Base-by-base conservation (phyloP, 768 basidiomycete genomes). In the Ramaria sp. region DNA sequence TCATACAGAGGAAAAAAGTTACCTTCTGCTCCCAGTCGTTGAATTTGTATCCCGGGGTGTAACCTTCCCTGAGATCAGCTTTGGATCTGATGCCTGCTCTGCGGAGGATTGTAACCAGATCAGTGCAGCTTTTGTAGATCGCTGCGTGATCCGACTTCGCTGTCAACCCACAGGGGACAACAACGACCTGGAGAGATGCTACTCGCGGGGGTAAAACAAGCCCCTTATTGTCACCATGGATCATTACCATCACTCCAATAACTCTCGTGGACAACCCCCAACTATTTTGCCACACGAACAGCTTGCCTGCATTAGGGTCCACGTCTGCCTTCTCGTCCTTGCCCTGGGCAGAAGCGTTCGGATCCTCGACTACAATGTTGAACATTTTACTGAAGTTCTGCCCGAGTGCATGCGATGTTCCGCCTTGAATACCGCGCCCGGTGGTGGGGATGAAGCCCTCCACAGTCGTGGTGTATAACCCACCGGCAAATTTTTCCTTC, bases 311-410 rank as follows among this genome's bases (percentile, higher is more conserved):
- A 1, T 76, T 78, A 7, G 80, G 75, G 63, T 86, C 86, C 2
- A 11, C 47, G 48, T 38, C 31, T n/a, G 5, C 41, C 31, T 31
- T 57, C 20, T 57, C 50, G 19, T 57, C 57, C 41, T 46, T 58
- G 19, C 54, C 63, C 15, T 62, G 63, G 2, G 62, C 62, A 38
- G 46, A 48, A 24, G 55, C 55, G 49, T 80, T 84, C 19, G 96
- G 94, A 68, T 96, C 91, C 71, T 98, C 94, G 61, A 99, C 96
- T 52, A 84, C 78, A 68, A 99, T 97, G 70, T 95, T 89, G 73
- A 99, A 98, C 96, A 98, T 99, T 60, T 82, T 83, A 30, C 91
- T 95, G 73, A 99, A 99, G 78, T 98, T 98, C 73, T 98, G 96
- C 15, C 96, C 96, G 24, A 99, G 82, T 68, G 91, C 94, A 67